Conservation (phyloP, 371 early-diverging fungal genomes). For the Basidiobolus heterosporus region DNA sequence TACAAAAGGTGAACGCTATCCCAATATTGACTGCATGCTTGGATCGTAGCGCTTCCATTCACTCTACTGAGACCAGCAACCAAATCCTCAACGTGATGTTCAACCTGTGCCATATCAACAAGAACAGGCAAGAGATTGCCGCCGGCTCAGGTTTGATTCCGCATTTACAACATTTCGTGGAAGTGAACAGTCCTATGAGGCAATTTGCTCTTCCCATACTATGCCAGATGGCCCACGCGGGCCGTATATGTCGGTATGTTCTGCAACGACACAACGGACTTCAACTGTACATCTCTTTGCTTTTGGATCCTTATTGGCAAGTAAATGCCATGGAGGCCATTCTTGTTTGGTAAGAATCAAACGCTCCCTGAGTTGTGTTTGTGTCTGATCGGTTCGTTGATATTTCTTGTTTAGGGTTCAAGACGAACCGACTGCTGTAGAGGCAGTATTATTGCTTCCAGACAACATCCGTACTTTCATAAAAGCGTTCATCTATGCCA, state of each 20-base stretch:
- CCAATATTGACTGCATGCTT: slow-evolving; percentile 20
- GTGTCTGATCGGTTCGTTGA: slow-evolving; percentile 8
- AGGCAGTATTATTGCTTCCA: slow-evolving; percentile 17
- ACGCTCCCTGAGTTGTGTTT: neutral
- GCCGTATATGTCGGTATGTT: slow-evolving; percentile 18
- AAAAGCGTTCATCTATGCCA: slow-evolving; percentile 18
- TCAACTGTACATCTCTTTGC: slow-evolving; percentile 23
- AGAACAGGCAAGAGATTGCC: slow-evolving; percentile 27
- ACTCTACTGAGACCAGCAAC: slow-evolving; percentile 22
- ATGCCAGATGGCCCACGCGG: slow-evolving; percentile 37
- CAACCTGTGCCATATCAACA: slow-evolving; percentile 38
- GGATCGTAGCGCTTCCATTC: slow-evolving; percentile 8
- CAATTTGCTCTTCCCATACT: slow-evolving; percentile 39
- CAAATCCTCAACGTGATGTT: slow-evolving; percentile 34
- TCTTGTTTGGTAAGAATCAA: slow-evolving; percentile 21
- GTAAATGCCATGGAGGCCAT: slow-evolving; percentile 38
- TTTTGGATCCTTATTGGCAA: slow-evolving; percentile 36
- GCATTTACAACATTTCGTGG: slow-evolving; percentile 23
- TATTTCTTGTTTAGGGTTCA: slow-evolving; percentile 3
- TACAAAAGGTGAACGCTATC: slow-evolving; percentile 24
- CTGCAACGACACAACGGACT: slow-evolving; percentile 25
- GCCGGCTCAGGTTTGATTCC: slow-evolving; percentile 32
- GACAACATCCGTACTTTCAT: slow-evolving; percentile 15
- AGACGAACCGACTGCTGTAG: slow-evolving; percentile 24
- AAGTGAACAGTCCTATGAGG: slow-evolving; percentile 24